Conservation (phyloP, 257 asterid genomes). For the Jacaranda mimosifolia region DNA sequence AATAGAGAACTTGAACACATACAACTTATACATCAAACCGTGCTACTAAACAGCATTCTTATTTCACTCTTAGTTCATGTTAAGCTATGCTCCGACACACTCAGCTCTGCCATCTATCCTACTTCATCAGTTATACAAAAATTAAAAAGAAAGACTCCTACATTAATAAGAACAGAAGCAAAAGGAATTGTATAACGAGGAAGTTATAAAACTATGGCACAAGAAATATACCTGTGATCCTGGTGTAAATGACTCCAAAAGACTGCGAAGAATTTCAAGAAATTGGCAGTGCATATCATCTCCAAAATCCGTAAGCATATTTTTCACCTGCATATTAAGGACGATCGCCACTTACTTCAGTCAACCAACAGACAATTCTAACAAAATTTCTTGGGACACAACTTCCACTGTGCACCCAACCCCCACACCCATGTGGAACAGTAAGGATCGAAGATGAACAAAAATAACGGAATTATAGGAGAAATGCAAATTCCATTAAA, state of each 20-base stretch:
- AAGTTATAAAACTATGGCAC: conserved; percentile 7
- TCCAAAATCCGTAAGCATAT: conserved; percentile 90
- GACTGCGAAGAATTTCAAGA: conserved; percentile 94
- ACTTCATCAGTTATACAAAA: conserved; percentile 20
- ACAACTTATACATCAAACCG: neutral
- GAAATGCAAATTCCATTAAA: neutral
- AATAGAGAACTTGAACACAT: neutral
- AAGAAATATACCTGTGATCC: conserved; percentile 73
- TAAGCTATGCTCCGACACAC: conserved; percentile 15
- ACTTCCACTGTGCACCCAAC: conserved; percentile 5
- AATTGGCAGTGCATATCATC: conserved; percentile 98
- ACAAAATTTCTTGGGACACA: neutral
- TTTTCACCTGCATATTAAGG: conserved; percentile 74
- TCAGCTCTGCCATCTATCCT: conserved; percentile 3
- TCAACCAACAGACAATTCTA: neutral
- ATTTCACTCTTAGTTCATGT: conserved; percentile 12
- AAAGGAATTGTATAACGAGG: conserved; percentile 16
- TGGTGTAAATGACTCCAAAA: conserved; percentile 78
- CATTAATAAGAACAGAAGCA: conserved; percentile 16
- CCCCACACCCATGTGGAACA: conserved; percentile 7
- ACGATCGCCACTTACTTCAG: neutral
- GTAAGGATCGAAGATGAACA: conserved; percentile 10
- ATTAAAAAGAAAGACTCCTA: neutral
- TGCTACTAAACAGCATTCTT: neutral
- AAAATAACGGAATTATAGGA: neutral